Conservation (phyloP, 148 eudicot species). For the Limonium bicolor region DNA sequence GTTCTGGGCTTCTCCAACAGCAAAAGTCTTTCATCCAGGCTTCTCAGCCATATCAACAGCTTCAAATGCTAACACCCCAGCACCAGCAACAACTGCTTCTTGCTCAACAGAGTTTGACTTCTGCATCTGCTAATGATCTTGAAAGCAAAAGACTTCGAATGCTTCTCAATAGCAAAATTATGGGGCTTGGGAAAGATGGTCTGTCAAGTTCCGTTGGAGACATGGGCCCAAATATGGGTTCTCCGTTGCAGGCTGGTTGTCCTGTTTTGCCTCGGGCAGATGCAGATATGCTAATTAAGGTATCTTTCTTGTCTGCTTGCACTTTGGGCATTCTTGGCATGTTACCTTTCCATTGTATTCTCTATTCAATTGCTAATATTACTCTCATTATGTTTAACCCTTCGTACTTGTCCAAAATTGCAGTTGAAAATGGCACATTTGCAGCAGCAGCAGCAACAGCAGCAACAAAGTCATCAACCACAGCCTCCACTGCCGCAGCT, state of each 20-base stretch:
- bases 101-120: slow-evolving; percentile 55
- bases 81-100: slow-evolving; percentile 55
- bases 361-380: neutral
- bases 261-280: slow-evolving; percentile 50
- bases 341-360: neutral
- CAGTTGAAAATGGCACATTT: slow-evolving; percentile 52
- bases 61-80: slow-evolving; percentile 48
- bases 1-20: slow-evolving; percentile 55
- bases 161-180: slow-evolving; percentile 31
- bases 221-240: slow-evolving; percentile 36
- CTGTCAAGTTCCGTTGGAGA: slow-evolving; percentile 28
- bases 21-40: slow-evolving; percentile 54
- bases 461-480: slow-evolving; percentile 18
- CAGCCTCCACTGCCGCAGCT: slow-evolving; percentile 32
- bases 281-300: slow-evolving; percentile 44
- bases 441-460: slow-evolving; percentile 32
- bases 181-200: slow-evolving; percentile 48
- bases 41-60: slow-evolving; percentile 54
- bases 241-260: slow-evolving; percentile 41
- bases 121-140: slow-evolving; percentile 36
- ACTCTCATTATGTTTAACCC: neutral
- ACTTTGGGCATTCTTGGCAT: neutral
- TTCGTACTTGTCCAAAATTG: slow-evolving; percentile 1
- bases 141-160: slow-evolving; percentile 56
- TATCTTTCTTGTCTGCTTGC: slow-evolving; percentile 5